These are phyloP conservation scores for Colletotrichum karsti DNA, from an alignment of 2,329 filamentous ascomycete genomes.

Conservation along the genomic window DNA sequence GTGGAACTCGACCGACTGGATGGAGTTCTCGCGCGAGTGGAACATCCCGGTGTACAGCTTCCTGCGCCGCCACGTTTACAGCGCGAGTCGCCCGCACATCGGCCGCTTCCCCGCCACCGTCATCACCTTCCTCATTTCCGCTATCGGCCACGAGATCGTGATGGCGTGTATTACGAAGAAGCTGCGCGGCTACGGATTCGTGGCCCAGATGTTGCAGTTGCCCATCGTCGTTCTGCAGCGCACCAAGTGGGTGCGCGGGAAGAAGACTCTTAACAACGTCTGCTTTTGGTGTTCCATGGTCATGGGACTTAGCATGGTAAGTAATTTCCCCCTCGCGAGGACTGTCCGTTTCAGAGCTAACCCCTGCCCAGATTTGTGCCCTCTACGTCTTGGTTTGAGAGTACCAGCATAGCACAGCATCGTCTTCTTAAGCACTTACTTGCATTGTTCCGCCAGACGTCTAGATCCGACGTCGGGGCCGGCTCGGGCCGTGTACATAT, in stretches of 20 bases:
- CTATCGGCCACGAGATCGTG: constrained; percentile 91
- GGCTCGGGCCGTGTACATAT: not conserved
- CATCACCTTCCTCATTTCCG: constrained; percentile 91
- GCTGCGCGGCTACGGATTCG: constrained; percentile 89
- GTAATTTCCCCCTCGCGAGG: constrained; percentile 40
- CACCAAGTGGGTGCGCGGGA: constrained; percentile 77
- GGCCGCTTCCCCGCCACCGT: constrained; percentile 81
- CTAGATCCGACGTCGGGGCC: not conserved
- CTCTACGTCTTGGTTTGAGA: constrained; percentile 59
- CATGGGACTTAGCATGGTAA: constrained; percentile 80
- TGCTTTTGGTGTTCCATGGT: constrained; percentile 96
- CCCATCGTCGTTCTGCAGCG: constrained; percentile 94
- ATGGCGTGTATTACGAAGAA: constrained; percentile 99
- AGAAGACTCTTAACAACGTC: constrained; percentile 84
- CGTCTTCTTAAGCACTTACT: not conserved
- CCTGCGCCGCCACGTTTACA: constrained; percentile 93
- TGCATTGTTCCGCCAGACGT: not conserved
- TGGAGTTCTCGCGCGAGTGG: constrained; percentile 96
- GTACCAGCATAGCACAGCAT: not conserved
- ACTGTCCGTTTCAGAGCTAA: constrained; percentile 29
- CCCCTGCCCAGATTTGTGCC: constrained; percentile 54
- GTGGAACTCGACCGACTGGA: constrained; percentile 86
- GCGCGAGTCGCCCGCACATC: constrained; percentile 78
- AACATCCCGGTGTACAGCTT: constrained; percentile 98
- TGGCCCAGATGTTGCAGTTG: constrained; percentile 96